Conservation (phyloP, 805 yeast species). For the Suhomyces vadensis region DNA sequence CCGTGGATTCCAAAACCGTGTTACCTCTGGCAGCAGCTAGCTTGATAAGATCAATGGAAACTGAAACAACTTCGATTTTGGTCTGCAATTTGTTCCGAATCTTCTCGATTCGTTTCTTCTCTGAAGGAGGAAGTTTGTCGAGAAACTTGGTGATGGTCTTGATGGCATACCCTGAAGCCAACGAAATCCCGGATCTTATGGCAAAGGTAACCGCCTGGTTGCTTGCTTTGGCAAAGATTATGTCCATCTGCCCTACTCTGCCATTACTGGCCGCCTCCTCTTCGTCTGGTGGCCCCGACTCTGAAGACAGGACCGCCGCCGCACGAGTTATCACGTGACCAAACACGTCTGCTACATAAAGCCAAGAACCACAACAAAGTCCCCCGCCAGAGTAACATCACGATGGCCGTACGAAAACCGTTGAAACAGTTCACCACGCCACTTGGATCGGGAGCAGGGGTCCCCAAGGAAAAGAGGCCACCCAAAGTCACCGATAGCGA, state of each 20-base stretch:
- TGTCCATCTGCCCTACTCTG: too few relatives aligned
- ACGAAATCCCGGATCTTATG: constrained; percentile 68
- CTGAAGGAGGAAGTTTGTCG: constrained; percentile 55
- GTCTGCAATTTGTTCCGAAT: constrained; percentile 50
- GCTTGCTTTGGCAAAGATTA: constrained; percentile 56
- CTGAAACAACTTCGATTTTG: constrained; percentile 60
- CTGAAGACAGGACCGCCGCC: too few relatives aligned
- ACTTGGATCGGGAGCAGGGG: constrained; percentile 70
- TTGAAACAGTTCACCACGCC: constrained; percentile 44
- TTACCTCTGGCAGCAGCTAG: constrained; percentile 63
- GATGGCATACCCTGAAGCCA: constrained; percentile 74
- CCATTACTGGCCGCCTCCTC: too few relatives aligned
- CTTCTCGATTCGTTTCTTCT: constrained; percentile 44
- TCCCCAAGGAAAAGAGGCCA: constrained; percentile 56
- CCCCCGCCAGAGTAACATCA: too few relatives aligned
- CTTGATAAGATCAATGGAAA: constrained; percentile 67
- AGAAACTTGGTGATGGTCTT: constrained; percentile 60
- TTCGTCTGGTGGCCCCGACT: too few relatives aligned
- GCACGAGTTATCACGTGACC: constrained; percentile 2
- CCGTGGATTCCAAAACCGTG: constrained; percentile 54
- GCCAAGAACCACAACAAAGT: not conserved
- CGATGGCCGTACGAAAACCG: constrained; percentile 33
- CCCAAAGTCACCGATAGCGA: constrained; percentile 54
- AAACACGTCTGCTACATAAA: not conserved
- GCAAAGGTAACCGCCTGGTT: constrained; percentile 81